Base-by-base conservation (phyloP, 1,139 yeast genomes). In the Geotrichum candidum region DNA sequence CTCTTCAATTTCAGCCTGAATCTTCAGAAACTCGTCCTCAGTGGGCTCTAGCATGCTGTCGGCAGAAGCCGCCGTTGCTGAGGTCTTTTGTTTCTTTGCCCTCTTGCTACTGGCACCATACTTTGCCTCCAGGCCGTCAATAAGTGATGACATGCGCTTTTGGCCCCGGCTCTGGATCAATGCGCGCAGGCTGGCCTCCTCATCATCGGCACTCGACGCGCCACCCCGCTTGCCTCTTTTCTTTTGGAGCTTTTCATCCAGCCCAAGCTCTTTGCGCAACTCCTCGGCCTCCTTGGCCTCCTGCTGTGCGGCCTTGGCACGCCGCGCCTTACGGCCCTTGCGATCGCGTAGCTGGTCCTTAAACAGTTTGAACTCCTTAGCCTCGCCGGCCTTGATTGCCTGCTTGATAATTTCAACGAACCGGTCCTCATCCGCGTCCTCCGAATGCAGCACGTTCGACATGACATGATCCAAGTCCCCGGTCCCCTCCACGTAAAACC, bases 371-470 rank as follows among this genome's bases (percentile, higher is more conserved):
- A 77, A 77, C 9, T 71, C 67, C 53, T 75, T 72, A 52, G 81
- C 72, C 2, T 74, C 74, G 3, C 76, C 77, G 0, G 71, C 69
- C 2, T 72, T 72, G 29, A 83, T 75, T 48, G 83, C 78, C 10
- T 71, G 70, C 52, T 80, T 78, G 41, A 90, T 81, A 2, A 85
- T 78, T 2, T 72, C 72, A 64, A 81, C 82, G 33, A 88, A 80
- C 50, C 97, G 79, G 58, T 74, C 74, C 50, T 59, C 61, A 67
- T 87, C 91, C 66, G 85, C 88, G 6, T 75, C 80, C 60, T 78
- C 82, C n/a, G 80, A 79, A 73, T 90, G 96, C 18, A 95, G 88
- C 7, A 90, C 86, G 55, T 80, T 79, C 71, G 89, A 96, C 71
- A 90, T 87, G 18, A 90, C 75, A 63, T 79, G 78, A 58, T 85